Percentiles rank a stretch among this genome's conserved stretches.
phyloP scores from a whole-genome alignment of 2,329 filamentous ascomycete species.

The Apiospora phragmitis region DNA sequence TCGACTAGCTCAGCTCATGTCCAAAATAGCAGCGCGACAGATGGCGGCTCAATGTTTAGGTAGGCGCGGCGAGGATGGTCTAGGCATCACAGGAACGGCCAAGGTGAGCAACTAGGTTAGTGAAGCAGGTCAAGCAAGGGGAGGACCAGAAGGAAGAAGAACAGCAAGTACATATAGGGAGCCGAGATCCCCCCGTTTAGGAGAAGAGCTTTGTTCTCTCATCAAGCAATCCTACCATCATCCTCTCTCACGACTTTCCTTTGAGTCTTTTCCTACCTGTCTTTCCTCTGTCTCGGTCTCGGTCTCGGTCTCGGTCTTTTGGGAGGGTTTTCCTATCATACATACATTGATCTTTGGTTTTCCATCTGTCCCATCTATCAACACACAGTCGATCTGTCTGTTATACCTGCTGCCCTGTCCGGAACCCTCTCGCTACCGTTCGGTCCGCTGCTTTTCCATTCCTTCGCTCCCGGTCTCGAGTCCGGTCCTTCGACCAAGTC shows the following conservation, averaged over 20 bases:
- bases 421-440: conserved; percentile 15
- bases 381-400: conserved; percentile 18
- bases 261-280: conserved; percentile 24
- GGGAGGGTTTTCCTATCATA: conserved; percentile 21
- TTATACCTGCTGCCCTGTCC: conserved; percentile 12
- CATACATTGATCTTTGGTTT: conserved; percentile 20
- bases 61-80: background rate
- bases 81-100: background rate
- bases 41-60: background rate
- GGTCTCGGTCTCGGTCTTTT: conserved; percentile 21
- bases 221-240: conserved; percentile 20
- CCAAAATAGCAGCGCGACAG: conserved; percentile 17
- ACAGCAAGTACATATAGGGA: conserved; percentile 21
- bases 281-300: conserved; percentile 24
- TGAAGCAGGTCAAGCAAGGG: background rate
- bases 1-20: background rate
- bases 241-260: conserved; percentile 27
- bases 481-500: background rate
- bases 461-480: background rate
- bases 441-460: background rate
- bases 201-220: conserved; percentile 4
- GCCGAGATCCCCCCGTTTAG: background rate
- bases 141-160: background rate
- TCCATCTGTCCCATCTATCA: conserved; percentile 7
- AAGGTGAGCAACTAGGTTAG: background rate